Evolutionary conservation across 495 filamentous ascomycete genomes (phyloP).

Genomic region (Parathielavia appendiculata): DNA sequence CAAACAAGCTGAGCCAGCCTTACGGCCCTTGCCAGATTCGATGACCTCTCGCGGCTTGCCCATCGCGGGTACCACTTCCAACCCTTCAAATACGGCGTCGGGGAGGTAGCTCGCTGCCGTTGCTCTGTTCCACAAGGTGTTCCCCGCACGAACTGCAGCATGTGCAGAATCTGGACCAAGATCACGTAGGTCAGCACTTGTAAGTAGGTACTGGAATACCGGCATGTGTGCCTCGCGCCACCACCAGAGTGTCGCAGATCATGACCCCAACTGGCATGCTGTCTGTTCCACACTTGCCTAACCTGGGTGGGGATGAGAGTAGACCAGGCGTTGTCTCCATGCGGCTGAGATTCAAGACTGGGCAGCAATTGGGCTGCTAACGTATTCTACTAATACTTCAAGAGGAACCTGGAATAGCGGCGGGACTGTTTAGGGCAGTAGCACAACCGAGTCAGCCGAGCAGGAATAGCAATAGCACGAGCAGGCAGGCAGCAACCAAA

Average conservation of each 20-base stretch:
- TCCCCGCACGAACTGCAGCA: neutral
- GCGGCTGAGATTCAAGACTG: neutral
- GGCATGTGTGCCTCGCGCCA: slow-evolving; percentile 24
- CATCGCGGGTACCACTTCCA: slow-evolving; percentile 9
- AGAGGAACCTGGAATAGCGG: no score
- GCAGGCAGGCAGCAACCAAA: no score
- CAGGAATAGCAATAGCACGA: no score
- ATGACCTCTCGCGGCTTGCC: slow-evolving; percentile 16
- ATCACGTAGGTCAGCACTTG: neutral
- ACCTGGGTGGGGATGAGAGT: neutral
- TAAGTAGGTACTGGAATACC: slow-evolving; percentile 12
- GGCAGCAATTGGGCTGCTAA: no score
- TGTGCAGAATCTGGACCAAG: slow-evolving; percentile 4
- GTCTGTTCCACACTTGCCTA: neutral
- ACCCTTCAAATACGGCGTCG: slow-evolving; percentile 18
- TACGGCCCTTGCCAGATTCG: slow-evolving; percentile 23
- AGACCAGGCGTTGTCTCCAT: no score
- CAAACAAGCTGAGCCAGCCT: no score
- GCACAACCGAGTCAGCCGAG: no score
- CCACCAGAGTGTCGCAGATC: slow-evolving; percentile 16
- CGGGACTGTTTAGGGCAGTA: no score
- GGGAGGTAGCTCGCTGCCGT: slow-evolving; percentile 7
- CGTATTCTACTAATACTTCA: no score
- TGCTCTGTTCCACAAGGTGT: neutral
- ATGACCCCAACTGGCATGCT: slow-evolving; percentile 2